phyloP scores from a whole-genome alignment of 129 eudicot species.

The Helichrysum umbraculigerum region DNA sequence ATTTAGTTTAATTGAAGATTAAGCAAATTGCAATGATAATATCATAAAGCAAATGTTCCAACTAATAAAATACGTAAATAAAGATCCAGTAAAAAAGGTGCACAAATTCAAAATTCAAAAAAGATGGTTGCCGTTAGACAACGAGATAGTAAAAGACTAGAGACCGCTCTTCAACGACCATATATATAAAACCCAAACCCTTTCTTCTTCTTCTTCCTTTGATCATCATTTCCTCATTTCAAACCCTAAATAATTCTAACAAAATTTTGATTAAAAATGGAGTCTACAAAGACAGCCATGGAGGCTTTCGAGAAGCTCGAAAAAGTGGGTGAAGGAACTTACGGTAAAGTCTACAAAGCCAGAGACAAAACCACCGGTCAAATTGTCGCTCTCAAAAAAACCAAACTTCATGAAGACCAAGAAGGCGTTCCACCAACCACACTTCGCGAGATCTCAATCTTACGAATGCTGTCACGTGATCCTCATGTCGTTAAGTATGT shows the following conservation, averaged over 20 bases:
- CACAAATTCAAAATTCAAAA: neutral
- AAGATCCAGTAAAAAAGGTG: no score
- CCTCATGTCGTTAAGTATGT: conserved; percentile 74
- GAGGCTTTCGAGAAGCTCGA: conserved; percentile 90
- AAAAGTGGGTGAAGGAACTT: conserved; percentile 89
- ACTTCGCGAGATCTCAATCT: conserved; percentile 49
- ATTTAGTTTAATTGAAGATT: no score
- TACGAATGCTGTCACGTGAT: conserved; percentile 90
- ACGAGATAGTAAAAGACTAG: neutral
- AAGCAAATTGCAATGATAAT: no score
- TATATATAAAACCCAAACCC: neutral
- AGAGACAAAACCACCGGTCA: conserved; percentile 76
- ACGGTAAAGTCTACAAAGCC: conserved; percentile 88
- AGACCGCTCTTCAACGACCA: neutral
- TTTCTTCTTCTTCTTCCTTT: neutral
- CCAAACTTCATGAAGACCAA: conserved; percentile 61
- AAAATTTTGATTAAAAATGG: conserved; percentile 1
- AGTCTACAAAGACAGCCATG: conserved; percentile 56
- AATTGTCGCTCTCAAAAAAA: conserved; percentile 81
- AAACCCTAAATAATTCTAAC: neutral
- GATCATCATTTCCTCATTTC: conserved; percentile 1
- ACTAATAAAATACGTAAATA: no score
- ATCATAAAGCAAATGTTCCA: no score
- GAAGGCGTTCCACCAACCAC: neutral
- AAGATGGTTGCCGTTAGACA: neutral